Evolutionary conservation across 2,329 filamentous ascomycete species (phyloP).

Genomic region (Capronia coronata): DNA sequence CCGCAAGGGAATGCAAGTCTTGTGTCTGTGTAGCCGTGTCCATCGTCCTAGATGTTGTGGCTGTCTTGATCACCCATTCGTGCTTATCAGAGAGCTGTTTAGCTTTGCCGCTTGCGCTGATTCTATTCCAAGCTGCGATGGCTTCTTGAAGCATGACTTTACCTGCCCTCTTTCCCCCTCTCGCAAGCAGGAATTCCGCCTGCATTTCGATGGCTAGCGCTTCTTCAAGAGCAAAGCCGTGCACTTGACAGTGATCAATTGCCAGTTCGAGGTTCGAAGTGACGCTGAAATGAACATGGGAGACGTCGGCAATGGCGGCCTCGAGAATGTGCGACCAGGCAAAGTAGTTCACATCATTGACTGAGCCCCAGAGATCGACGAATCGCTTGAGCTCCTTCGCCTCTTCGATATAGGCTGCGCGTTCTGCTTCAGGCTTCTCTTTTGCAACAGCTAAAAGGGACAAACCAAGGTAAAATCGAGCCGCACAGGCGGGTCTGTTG

Average conservation of each 20-base stretch:
- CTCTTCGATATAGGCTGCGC: slow-evolving; percentile 43
- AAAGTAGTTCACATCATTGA: slow-evolving; percentile 55
- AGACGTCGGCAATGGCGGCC: slow-evolving; percentile 49
- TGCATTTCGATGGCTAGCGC: slow-evolving; percentile 56
- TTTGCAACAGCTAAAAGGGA: slow-evolving; percentile 40
- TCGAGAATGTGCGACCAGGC: slow-evolving; percentile 52
- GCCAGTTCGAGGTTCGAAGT: slow-evolving; percentile 50
- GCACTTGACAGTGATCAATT: slow-evolving; percentile 54
- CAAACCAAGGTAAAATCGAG: slow-evolving; percentile 43
- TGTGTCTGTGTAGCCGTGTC: slow-evolving; percentile 55
- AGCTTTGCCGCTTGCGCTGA: slow-evolving; percentile 55
- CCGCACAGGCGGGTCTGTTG: slow-evolving; percentile 37
- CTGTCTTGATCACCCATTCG: slow-evolving; percentile 54
- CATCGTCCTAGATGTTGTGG: slow-evolving; percentile 44
- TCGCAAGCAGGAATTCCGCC: slow-evolving; percentile 51
- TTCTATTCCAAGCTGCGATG: slow-evolving; percentile 53
- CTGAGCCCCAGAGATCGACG: slow-evolving; percentile 47
- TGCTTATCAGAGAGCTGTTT: slow-evolving; percentile 53
- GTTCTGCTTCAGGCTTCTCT: slow-evolving; percentile 41
- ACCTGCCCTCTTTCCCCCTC: slow-evolving; percentile 53
- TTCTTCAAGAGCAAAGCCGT: slow-evolving; percentile 54
- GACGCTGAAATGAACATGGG: slow-evolving; percentile 40
- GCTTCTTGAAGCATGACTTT: slow-evolving; percentile 53
- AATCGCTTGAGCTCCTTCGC: slow-evolving; percentile 46
- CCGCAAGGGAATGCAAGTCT: slow-evolving; percentile 30